Evolutionary conservation across 257 asterid species (phyloP).

Genomic region (Mentha longifolia): DNA sequence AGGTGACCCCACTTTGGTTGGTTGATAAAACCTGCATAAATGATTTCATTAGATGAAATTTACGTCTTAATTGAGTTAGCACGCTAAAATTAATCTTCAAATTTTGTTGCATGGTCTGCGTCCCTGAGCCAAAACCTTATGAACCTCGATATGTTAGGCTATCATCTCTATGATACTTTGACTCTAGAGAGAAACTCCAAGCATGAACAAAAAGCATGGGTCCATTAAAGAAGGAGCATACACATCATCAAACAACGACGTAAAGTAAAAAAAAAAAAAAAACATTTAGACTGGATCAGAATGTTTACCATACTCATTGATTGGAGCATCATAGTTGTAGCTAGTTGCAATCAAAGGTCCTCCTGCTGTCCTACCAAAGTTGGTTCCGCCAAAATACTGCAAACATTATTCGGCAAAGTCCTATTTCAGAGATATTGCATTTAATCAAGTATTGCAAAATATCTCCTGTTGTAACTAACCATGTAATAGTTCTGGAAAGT

Average conservation of each 20-base stretch:
- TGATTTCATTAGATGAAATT: conserved; percentile 15
- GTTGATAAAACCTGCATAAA: conserved; percentile 58
- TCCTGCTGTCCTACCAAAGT: conserved; percentile 86
- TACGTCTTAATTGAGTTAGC: too few relatives aligned
- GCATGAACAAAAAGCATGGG: not conserved
- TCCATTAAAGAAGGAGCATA: not conserved
- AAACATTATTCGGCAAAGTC: not conserved
- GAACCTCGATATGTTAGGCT: not conserved
- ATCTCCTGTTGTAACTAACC: conserved; percentile 48
- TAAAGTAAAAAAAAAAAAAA: too few relatives aligned
- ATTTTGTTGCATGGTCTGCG: not conserved
- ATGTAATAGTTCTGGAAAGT: conserved; percentile 86
- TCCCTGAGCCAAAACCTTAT: not conserved
- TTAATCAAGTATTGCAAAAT: conserved; percentile 23
- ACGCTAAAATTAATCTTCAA: too few relatives aligned
- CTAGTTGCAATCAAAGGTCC: conserved; percentile 84
- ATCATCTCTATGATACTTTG: not conserved
- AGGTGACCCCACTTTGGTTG: conserved; percentile 91
- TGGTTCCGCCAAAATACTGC: conserved; percentile 90
- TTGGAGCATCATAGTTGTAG: conserved; percentile 86
- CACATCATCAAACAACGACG: not conserved
- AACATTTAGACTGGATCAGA: conserved; percentile 6
- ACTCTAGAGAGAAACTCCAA: not conserved
- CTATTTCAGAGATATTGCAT: not conserved
- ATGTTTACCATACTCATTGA: conserved; percentile 75